A percentile compares a stretch with the other conserved stretches of the same genome.
Evolutionary conservation across 495 filamentous ascomycete genomes (phyloP).

Genomic region (Penicillium coffeae): DNA sequence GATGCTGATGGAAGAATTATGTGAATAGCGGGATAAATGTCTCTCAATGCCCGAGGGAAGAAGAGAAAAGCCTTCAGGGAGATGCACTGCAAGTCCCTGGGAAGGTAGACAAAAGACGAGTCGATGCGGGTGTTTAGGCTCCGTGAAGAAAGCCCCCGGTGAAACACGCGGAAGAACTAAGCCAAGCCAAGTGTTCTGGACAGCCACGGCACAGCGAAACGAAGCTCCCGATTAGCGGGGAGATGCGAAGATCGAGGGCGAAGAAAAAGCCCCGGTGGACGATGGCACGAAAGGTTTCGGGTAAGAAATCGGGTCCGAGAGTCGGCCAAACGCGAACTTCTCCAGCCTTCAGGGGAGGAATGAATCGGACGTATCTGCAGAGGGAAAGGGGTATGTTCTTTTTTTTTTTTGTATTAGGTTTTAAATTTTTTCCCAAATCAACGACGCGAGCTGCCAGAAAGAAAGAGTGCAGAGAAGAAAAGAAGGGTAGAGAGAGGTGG

Average conservation of each 20-base stretch:
- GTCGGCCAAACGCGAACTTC: constrained; percentile 18
- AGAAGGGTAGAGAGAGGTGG: constrained; percentile 16
- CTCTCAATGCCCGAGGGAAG: constrained; percentile 5
- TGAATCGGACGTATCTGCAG: constrained; percentile 28
- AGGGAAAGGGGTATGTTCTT: constrained; percentile 17
- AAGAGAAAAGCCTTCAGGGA: constrained; percentile 25
- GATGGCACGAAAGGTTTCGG: neutral
- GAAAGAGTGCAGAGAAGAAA: constrained; percentile 34
- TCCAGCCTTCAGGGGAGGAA: constrained; percentile 27
- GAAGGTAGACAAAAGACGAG: constrained; percentile 2
- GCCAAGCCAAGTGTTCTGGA: constrained; percentile 5
- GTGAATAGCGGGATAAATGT: constrained; percentile 12
- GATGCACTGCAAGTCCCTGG: constrained; percentile 46
- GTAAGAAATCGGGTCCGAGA: neutral
- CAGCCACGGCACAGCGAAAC: neutral
- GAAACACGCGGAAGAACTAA: constrained; percentile 16
- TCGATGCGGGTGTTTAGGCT: constrained; percentile 18
- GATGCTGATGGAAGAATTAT: constrained; percentile 19
- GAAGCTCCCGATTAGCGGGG: neutral
- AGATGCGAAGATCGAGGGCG: neutral
- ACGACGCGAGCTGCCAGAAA: constrained; percentile 29
- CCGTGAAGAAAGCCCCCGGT: constrained; percentile 1
- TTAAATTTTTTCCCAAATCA: constrained; percentile 14
- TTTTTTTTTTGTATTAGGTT: constrained; percentile 15
- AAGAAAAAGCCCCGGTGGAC: neutral